Conservation (phyloP, 2,329 filamentous ascomycete genomes). For the Fusarium sp. region DNA sequence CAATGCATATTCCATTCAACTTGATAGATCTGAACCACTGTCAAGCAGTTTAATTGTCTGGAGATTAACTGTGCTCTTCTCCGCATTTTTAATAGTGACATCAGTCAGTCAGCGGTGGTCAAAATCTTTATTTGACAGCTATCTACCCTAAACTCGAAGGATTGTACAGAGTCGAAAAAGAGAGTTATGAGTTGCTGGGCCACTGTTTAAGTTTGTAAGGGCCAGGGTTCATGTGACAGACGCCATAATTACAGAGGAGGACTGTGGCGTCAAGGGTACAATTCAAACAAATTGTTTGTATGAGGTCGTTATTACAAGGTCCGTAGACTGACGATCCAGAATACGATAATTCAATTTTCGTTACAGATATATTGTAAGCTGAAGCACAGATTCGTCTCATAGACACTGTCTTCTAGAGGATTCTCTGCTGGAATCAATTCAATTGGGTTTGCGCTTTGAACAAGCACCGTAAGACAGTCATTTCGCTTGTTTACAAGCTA, state of each 20-base stretch:
- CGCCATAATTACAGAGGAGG: background rate
- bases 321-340: too few relatives aligned
- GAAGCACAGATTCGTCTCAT: background rate
- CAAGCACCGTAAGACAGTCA: slow-evolving; percentile 13
- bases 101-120: background rate
- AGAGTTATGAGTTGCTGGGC: slow-evolving; percentile 1
- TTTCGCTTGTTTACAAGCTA: slow-evolving; percentile 29
- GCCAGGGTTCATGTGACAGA: background rate
- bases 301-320: background rate
- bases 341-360: background rate
- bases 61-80: background rate
- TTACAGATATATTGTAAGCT: background rate
- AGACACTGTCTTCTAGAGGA: background rate
- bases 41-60: background rate
- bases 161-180: background rate
- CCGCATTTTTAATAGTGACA: slow-evolving; percentile 9
- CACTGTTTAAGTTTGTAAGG: background rate
- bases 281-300: slow-evolving; percentile 2
- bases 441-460: slow-evolving; percentile 6
- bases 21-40: background rate
- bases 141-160: slow-evolving; percentile 1
- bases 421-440: background rate
- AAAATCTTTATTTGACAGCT: slow-evolving; percentile 1
- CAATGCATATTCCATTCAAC: background rate
- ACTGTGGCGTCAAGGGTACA: slow-evolving; percentile 26